Evolutionary conservation across 306 rosid species (phyloP).

Genomic region (Erythrophleum fordii): DNA sequence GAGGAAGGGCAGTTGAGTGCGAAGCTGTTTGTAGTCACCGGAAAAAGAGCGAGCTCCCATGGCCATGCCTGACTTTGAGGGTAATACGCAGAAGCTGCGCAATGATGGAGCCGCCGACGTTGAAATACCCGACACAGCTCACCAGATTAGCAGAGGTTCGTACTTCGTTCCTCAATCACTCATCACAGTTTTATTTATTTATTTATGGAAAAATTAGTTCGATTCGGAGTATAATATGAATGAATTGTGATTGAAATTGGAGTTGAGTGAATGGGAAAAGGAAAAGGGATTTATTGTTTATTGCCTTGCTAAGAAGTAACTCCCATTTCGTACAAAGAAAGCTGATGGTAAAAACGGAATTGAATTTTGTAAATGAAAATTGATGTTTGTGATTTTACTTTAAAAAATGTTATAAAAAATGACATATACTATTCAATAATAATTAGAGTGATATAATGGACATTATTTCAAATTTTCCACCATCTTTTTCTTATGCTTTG

Average conservation of each 20-base stretch:
- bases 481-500: too few species aligned
- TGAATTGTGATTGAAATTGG: not conserved
- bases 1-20: not conserved
- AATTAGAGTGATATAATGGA: too few species aligned
- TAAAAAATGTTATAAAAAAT: too few species aligned
- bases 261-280: not conserved
- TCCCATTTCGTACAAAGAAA: too few species aligned
- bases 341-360: too few species aligned
- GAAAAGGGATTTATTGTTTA: not conserved
- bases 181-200: not conserved
- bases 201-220: not conserved
- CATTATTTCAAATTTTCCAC: too few species aligned
- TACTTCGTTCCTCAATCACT: not conserved
- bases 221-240: not conserved
- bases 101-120: slow-evolving; percentile 39
- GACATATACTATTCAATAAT: too few species aligned
- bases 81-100: not conserved
- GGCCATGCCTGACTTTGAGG: not conserved
- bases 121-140: slow-evolving; percentile 76
- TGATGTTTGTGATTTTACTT: too few species aligned
- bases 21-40: not conserved
- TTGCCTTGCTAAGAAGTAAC: not conserved
- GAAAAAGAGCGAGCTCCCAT: not conserved
- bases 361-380: too few species aligned
- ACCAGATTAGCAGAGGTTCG: slow-evolving; percentile 84